Evolutionary conservation across 257 asterid genomes (phyloP).

Genomic region (Mentha longifolia): DNA sequence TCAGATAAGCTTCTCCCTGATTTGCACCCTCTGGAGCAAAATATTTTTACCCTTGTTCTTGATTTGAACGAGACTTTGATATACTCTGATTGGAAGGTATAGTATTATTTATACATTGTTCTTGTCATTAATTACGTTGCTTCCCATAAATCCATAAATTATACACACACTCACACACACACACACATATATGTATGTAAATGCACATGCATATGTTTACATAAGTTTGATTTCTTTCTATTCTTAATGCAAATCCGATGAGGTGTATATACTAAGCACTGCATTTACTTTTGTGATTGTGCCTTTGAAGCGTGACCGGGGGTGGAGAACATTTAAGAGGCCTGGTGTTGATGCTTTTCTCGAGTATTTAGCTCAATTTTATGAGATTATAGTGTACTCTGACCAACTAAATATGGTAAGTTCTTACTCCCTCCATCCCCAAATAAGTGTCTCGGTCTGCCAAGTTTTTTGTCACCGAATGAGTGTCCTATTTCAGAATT

Average conservation of each 20-base stretch:
- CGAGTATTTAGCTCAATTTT: constrained; percentile 82
- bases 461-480: too few relatives aligned
- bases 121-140: background rate
- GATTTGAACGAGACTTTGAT: constrained; percentile 88
- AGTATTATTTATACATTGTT: background rate
- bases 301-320: constrained; percentile 78
- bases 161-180: too few relatives aligned
- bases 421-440: too few relatives aligned
- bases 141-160: too few relatives aligned
- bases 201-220: background rate
- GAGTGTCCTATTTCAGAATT: too few relatives aligned
- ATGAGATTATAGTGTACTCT: constrained; percentile 77
- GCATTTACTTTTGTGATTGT: constrained; percentile 18
- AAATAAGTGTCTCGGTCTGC: too few relatives aligned
- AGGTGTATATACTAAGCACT: background rate
- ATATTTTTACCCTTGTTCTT: constrained; percentile 85
- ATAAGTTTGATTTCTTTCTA: background rate
- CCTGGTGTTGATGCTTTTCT: constrained; percentile 96
- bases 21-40: constrained; percentile 81
- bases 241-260: constrained; percentile 1
- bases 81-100: constrained; percentile 90
- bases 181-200: background rate
- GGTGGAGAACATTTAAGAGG: constrained; percentile 95
- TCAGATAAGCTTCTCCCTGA: constrained; percentile 96
- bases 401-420: constrained; percentile 75